Evolutionary conservation across 2,329 filamentous ascomycete species (phyloP), one percentile per base, ranked within the genome.

Genomic region (Aspergillus sp.): DNA sequence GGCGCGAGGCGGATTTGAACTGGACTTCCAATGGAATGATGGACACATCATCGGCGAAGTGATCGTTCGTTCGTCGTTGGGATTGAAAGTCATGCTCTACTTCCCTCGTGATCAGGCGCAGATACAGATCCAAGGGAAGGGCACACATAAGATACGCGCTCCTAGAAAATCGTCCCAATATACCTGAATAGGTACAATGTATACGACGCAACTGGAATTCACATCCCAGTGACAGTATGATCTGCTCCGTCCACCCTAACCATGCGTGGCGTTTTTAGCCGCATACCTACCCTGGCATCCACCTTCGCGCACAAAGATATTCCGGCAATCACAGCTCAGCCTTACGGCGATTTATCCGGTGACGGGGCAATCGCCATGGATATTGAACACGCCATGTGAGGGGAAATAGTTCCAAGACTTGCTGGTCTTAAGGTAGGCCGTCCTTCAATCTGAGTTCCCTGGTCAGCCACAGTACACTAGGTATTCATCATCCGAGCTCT

Each of bases 11-110:
- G 70, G 69, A 1, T 73, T 71, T 54, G 60, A 67, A 36, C 44
- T 76, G 42, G 65, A 66, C n/a, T 74, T 76, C 48, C 54, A 57
- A 34, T 76, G 73, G 69, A 55, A 66, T 45, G 58, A 70, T 38
- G 62, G 62, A 13, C 52, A 59, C 58, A 45, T 64, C 20, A 36
- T 57, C 20, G 58, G 49, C 17, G 44, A 43, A 5, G 57, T 65
- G 10, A 44, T 32, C 19, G 46, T 64, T 5, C 42, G 38, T 14
- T 64, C 63, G 10, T 32, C 54, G 3, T 34, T 52, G 29, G 61
- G 52, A 17, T 47, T 53, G 45, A 53, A 43, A 25, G 52, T 48
- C n/a, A 43, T 56, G 11, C 34, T 68, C n/a, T 48, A 38, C 44
- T 64, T 63, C 29, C 63, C 62, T 29, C 49, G 57, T 19, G 42